phyloP scores from a whole-genome alignment of 2,329 filamentous ascomycete genomes.

The Stagonosporopsis chrysanthemi region DNA sequence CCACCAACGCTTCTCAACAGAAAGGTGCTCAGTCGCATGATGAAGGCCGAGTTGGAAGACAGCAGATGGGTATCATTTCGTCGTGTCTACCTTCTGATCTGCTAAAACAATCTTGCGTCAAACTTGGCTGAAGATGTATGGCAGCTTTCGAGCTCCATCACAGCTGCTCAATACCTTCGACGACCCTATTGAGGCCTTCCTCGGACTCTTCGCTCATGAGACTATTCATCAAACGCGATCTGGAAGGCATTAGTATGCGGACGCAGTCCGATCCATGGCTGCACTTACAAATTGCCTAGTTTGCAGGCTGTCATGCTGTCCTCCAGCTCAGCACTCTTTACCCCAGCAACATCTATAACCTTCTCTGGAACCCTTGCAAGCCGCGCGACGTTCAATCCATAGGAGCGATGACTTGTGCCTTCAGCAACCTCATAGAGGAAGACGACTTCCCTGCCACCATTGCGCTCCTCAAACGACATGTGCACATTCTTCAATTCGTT shows the following conservation, averaged over 20 bases:
- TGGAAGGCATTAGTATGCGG: slow-evolving; percentile 25
- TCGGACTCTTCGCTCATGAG: slow-evolving; percentile 38
- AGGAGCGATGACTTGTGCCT: slow-evolving; percentile 91
- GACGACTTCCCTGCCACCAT: slow-evolving; percentile 76
- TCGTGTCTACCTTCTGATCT: background rate
- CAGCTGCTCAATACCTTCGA: slow-evolving; percentile 55
- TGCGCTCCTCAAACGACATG: slow-evolving; percentile 76
- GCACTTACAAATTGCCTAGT: slow-evolving; percentile 45
- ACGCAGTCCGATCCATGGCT: background rate
- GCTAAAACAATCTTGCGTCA: background rate
- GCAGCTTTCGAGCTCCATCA: slow-evolving; percentile 24
- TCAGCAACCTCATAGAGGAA: slow-evolving; percentile 93
- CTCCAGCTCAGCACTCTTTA: slow-evolving; percentile 83
- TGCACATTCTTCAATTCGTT: slow-evolving; percentile 84
- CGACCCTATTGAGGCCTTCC: slow-evolving; percentile 48
- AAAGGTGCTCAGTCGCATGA: background rate
- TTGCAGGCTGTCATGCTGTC: slow-evolving; percentile 57
- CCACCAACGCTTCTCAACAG: slow-evolving; percentile 1
- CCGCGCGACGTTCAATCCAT: slow-evolving; percentile 90
- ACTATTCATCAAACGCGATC: slow-evolving; percentile 33
- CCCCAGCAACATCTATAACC: slow-evolving; percentile 79
- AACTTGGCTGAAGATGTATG: background rate
- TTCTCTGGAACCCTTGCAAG: slow-evolving; percentile 80
- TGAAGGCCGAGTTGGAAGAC: background rate
- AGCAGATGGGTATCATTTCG: background rate